A percentile compares a stretch with the other conserved stretches of the same genome.
Conservation (phyloP, 495 filamentous ascomycete species). For the Neurospora pannonica region DNA sequence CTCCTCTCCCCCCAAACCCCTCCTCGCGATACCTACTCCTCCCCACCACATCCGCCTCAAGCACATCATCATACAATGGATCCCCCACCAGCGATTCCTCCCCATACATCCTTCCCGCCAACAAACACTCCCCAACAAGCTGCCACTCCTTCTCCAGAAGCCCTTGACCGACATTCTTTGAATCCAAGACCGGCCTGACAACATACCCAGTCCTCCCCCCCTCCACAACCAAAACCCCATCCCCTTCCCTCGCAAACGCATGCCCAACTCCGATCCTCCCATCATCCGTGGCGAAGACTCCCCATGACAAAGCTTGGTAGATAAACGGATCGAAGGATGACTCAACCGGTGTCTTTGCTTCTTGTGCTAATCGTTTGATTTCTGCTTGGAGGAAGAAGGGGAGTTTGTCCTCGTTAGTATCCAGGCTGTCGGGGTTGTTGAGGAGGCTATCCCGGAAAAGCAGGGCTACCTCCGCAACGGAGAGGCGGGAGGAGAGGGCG, state of each 20-base stretch:
- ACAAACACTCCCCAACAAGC: background rate
- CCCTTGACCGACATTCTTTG: background rate
- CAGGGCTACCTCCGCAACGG: background rate
- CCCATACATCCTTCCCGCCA: background rate
- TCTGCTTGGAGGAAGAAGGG: background rate
- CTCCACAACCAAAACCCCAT: background rate
- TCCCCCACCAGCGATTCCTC: background rate
- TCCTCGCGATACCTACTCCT: background rate
- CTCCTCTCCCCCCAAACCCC: background rate
- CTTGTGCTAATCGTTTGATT: background rate
- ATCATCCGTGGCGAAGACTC: background rate
- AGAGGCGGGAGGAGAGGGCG: background rate
- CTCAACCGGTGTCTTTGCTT: background rate
- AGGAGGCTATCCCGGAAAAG: background rate
- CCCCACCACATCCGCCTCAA: background rate
- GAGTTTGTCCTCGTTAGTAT: rapidly evolving
- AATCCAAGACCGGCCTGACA: background rate
- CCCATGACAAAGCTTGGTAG: background rate
- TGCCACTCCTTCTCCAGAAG: background rate
- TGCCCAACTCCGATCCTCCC: background rate
- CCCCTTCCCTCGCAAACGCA: background rate
- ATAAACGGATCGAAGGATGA: background rate
- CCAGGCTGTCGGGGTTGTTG: background rate
- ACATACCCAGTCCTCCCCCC: background rate
- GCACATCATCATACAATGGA: background rate